A percentile compares a stretch with the other conserved stretches of the same genome.
These are phyloP conservation scores for slime mould (Dictyostelium discoideum) DNA, from an alignment of 78 protist genomes.

Conservation along the genomic window DNA sequence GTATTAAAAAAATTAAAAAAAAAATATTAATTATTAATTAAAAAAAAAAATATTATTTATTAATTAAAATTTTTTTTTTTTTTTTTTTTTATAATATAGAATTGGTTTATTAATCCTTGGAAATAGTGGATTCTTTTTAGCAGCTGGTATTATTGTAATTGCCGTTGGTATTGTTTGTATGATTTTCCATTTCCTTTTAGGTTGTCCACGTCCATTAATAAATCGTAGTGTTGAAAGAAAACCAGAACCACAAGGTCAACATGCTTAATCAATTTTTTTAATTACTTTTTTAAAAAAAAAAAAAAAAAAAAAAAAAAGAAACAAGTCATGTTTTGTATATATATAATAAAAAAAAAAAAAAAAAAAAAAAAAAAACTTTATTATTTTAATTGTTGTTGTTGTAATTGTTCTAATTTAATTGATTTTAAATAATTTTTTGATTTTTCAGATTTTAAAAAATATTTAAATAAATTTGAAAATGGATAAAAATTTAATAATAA, in stretches of 20 bases:
- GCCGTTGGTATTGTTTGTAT: conserved; percentile 42
- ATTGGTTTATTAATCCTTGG: conserved; percentile 46
- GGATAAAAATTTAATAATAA: not conserved
- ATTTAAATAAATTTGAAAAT: not conserved
- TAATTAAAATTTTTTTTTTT: not conserved
- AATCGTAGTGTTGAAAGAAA: not conserved
- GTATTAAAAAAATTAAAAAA: no score
- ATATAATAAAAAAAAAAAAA: no score
- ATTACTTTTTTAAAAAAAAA: no score
- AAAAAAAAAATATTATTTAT: not conserved
- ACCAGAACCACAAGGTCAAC: not conserved
- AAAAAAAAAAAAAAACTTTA: no score
- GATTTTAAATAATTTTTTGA: not conserved
- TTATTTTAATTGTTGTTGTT: no score
- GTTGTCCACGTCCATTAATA: conserved; percentile 33
- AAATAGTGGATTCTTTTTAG: conserved; percentile 40
- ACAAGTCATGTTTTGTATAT: not conserved
- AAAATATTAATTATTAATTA: not conserved
- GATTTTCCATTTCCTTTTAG: conserved; percentile 30
- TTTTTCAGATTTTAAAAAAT: not conserved
- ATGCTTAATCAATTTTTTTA: not conserved
- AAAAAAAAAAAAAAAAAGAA: no score
- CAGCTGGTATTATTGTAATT: conserved; percentile 49
- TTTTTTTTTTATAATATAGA: not conserved
- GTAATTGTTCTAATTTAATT: not conserved